A percentile compares a stretch with the other conserved stretches of the same genome.
Conservation (phyloP, 1,139 yeast genomes). For the Zygoascus meyerae region DNA sequence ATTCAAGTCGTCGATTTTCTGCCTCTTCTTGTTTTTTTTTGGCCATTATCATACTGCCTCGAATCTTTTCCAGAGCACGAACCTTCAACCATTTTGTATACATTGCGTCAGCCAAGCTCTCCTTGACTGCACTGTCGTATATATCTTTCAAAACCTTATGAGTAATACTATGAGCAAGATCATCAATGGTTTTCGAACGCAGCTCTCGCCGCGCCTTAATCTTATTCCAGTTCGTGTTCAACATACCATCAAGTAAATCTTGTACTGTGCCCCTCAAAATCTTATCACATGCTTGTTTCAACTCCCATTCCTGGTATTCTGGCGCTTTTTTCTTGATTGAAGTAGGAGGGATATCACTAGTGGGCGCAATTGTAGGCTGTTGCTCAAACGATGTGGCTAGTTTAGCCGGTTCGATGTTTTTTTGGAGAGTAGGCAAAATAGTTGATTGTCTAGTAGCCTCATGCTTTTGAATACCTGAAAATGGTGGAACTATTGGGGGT, state of each 20-base stretch:
- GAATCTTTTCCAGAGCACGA: neutral
- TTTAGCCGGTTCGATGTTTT: no score
- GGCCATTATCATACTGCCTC: neutral
- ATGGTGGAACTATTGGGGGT: no score
- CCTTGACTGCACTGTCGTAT: neutral
- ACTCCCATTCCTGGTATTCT: neutral
- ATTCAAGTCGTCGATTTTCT: neutral
- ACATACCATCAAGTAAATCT: neutral
- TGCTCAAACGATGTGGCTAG: no score
- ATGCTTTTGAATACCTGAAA: no score
- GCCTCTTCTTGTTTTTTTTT: neutral
- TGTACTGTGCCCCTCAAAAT: neutral
- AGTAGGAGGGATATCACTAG: no score
- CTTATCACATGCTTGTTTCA: neutral
- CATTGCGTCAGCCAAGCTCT: neutral
- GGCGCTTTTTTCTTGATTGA: neutral
- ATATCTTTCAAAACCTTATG: neutral
- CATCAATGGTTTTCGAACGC: neutral
- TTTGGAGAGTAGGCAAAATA: no score
- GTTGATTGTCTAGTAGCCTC: no score
- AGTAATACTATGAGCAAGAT: neutral
- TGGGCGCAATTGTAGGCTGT: no score
- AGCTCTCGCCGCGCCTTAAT: neutral
- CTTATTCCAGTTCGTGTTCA: neutral
- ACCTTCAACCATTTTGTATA: neutral